A percentile compares a stretch with the other conserved stretches of the same genome.
Conservation (phyloP, 192 early-diverging fungal genomes). For the Podila clonocystis region DNA sequence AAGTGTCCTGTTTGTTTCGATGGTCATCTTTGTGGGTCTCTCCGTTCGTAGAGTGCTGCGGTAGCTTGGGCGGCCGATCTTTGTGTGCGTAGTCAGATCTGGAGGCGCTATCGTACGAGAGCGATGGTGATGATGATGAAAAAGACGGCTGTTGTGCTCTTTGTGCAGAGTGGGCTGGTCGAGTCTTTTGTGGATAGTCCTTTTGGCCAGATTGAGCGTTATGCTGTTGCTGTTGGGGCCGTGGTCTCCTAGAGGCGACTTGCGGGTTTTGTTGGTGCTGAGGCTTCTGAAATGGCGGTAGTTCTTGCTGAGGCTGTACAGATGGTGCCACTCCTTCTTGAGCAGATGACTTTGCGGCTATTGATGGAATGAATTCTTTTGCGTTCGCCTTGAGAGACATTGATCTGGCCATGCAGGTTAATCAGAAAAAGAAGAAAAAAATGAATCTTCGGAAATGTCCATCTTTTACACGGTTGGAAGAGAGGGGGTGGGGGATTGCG, state of each 20-base stretch:
- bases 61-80: no score
- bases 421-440: conserved; percentile 9
- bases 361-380: conserved; percentile 51
- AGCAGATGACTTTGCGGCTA: conserved; percentile 13
- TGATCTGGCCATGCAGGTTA: conserved; percentile 27
- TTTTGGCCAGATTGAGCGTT: neutral
- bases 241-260: neutral
- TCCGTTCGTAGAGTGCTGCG: no score
- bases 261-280: neutral
- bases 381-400: conserved; percentile 53
- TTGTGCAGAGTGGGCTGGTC: neutral
- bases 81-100: no score
- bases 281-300: conserved; percentile 2
- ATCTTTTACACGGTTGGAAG: neutral
- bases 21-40: no score
- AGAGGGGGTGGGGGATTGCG: neutral
- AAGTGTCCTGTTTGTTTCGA: no score
- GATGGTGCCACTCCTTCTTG: conserved; percentile 15
- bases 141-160: no score
- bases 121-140: no score
- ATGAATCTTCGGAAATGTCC: neutral
- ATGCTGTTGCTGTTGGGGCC: conserved; percentile 1
- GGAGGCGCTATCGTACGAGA: no score
- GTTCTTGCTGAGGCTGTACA: conserved; percentile 6
- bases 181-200: neutral